Evolutionary conservation across 192 early-diverging fungal genomes (phyloP).

Genomic region (Kappamyces sp.): DNA sequence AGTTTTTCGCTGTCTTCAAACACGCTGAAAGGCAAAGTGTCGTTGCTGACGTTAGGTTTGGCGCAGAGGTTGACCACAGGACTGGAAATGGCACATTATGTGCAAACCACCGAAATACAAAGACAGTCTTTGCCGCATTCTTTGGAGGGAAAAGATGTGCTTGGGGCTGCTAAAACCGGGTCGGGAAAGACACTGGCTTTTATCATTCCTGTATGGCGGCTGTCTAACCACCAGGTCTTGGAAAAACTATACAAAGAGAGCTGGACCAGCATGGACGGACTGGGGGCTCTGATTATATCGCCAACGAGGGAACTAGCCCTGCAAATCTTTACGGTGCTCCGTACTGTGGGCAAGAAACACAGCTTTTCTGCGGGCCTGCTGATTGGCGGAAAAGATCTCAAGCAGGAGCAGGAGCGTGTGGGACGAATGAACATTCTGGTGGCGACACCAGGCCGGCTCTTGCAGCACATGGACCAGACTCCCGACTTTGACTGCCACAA

Average conservation of each 20-base stretch:
- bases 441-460: slow-evolving; percentile 93
- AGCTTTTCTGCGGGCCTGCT: slow-evolving; percentile 89
- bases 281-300: slow-evolving; percentile 66
- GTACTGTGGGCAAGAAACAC: slow-evolving; percentile 60
- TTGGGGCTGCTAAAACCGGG: slow-evolving; percentile 97
- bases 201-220: slow-evolving; percentile 67
- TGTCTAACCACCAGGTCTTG: slow-evolving; percentile 49
- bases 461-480: slow-evolving; percentile 91
- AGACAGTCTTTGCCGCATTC: slow-evolving; percentile 62
- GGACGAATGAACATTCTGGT: slow-evolving; percentile 71
- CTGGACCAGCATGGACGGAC: slow-evolving; percentile 66
- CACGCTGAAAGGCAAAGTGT: no score
- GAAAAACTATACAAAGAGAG: slow-evolving; percentile 75
- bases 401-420: slow-evolving; percentile 57
- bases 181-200: slow-evolving; percentile 89
- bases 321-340: slow-evolving; percentile 79
- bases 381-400: slow-evolving; percentile 82
- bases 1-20: no score
- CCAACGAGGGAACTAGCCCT: slow-evolving; percentile 82
- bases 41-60: no score
- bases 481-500: slow-evolving; percentile 84
- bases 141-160: slow-evolving; percentile 73
- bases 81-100: slow-evolving; percentile 73
- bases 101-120: slow-evolving; percentile 94
- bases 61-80: no score